Evolutionary conservation across 352 stramenopile genomes (phyloP).

Genomic region (Nothophytophthora sp.): DNA sequence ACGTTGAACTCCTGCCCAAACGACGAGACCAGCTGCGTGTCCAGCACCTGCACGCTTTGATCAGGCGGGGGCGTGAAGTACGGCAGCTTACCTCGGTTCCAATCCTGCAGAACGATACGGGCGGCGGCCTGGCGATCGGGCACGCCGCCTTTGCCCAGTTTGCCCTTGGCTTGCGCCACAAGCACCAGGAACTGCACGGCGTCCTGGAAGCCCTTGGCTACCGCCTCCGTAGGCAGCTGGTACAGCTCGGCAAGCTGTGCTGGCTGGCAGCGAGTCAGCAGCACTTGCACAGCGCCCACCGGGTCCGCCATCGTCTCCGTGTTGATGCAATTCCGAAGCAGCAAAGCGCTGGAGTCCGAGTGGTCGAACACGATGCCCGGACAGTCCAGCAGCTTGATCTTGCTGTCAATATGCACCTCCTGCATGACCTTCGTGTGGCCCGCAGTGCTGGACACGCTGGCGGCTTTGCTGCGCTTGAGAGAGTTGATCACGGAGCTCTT

Average conservation of each 20-base stretch:
- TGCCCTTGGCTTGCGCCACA: constrained; percentile 91
- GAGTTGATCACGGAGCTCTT: constrained; percentile 97
- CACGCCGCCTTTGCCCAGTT: constrained; percentile 94
- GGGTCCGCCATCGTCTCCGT: constrained; percentile 95
- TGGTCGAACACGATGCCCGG: constrained; percentile 98
- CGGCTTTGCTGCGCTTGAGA: constrained; percentile 92
- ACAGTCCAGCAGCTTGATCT: constrained; percentile 98
- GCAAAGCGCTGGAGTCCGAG: constrained; percentile 73
- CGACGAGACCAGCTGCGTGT: constrained; percentile 60
- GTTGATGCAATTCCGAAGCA: constrained; percentile 97
- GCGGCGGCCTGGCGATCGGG: constrained; percentile 94
- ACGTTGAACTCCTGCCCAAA: constrained; percentile 75
- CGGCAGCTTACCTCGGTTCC: constrained; percentile 90
- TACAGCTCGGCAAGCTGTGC: constrained; percentile 96
- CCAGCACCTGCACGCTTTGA: constrained; percentile 61
- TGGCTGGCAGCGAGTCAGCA: constrained; percentile 93
- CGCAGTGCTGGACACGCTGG: constrained; percentile 95
- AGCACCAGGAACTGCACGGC: constrained; percentile 95
- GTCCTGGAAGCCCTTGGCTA: constrained; percentile 55
- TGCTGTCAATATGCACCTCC: constrained; percentile 98
- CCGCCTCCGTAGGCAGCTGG: constrained; percentile 84
- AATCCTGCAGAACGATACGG: constrained; percentile 91
- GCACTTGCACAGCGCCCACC: constrained; percentile 90
- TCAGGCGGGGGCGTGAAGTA: constrained; percentile 88
- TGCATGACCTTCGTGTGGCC: constrained; percentile 98